Percentiles rank a stretch among this genome's conserved stretches.
These are phyloP conservation scores for Phytophthora foliorum DNA, from an alignment of 352 stramenopile species.

Conservation along the genomic window DNA sequence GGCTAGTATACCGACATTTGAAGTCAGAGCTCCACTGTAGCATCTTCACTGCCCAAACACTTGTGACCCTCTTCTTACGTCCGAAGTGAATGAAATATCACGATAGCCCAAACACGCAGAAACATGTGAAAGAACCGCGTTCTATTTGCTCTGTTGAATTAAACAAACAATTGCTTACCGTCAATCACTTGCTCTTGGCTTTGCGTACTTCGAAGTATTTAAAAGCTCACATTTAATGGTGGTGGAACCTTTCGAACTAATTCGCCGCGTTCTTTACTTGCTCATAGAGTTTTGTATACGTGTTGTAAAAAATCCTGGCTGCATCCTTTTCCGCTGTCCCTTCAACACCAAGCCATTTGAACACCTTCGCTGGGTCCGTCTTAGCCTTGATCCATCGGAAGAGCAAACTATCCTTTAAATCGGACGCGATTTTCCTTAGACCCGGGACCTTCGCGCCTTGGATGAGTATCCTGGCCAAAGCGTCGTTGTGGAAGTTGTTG, in stretches of 20 bases:
- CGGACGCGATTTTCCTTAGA: background rate
- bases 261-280: background rate
- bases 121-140: too few species aligned
- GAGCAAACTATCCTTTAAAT: background rate
- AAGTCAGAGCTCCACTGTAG: too few species aligned
- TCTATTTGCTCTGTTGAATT: too few species aligned
- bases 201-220: too few species aligned
- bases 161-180: too few species aligned
- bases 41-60: too few species aligned
- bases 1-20: too few species aligned
- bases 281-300: background rate
- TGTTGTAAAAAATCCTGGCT: background rate
- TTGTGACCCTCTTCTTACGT: too few species aligned
- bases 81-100: too few species aligned
- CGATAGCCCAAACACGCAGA: too few species aligned
- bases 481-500: background rate
- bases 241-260: background rate
- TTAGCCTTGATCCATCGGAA: background rate
- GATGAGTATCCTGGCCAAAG: background rate
- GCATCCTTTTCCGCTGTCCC: background rate
- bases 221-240: too few species aligned
- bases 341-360: background rate
- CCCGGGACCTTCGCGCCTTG: background rate
- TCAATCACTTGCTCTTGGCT: too few species aligned
- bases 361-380: background rate